Base-by-base conservation (phyloP, 2,329 filamentous ascomycete genomes). In the Ampelomyces quisqualis region DNA sequence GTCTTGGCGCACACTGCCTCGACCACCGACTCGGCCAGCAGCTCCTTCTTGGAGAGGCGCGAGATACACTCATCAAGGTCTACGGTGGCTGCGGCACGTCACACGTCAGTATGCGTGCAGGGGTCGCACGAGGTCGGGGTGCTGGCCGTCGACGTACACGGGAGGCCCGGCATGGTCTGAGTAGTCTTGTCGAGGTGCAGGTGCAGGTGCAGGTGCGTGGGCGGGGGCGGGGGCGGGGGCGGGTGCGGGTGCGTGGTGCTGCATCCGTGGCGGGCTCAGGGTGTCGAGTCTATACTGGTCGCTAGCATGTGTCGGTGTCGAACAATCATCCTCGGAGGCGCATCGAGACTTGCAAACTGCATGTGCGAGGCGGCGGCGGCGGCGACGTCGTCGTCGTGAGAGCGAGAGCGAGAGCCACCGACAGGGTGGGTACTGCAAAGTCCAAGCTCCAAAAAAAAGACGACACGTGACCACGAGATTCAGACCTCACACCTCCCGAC, bases 1-100 rank as follows among this genome's bases (percentile, higher is more conserved):
- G 94, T 93, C 71, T 98, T 98, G 70, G 93, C 90, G 75, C 93
- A 98, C 82, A 98, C 91, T 62, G 93, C 93, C 75, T 98, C 93
- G 71, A 98, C 91, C 55, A 98, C 90, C 28, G 91, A 95, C 73
- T 98, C 93, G 61, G 93, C 90, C 44, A 98, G 82, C 45, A 98
- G 81, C 70, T 97, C 93, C 70, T 95, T 96, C 67, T 93, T 91
- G 74, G 97, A 97, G 38, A 98, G 81, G 56, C 91, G 86, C 68
- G 88, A 84, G 73, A 98, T 97, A 74, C 93, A 98, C 80, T 97
- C 90, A 76, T 98, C 93, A 62, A 98, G 82, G 71, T 98, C 91
- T 73, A 98, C 90, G 72, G 89, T 95, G 59, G 88, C 90, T 95
- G 62, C 34, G 30, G 20, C 11, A 7, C 15, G 46, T 64, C 45